These are phyloP conservation scores for Tuber brumale DNA, from an alignment of 495 filamentous ascomycete species.

Conservation along the genomic window DNA sequence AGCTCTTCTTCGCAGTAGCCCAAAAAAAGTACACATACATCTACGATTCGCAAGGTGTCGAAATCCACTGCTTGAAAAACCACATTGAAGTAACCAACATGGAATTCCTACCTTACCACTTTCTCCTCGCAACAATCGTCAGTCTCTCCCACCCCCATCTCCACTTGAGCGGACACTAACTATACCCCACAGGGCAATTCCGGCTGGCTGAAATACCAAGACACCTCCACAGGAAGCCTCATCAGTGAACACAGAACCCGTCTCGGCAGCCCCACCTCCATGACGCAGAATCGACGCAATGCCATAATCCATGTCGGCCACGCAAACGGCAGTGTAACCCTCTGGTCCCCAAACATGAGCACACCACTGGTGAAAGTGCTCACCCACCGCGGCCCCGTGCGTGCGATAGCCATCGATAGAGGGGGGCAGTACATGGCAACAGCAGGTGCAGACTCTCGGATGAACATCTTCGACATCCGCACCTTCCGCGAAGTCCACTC, in stretches of 20 bases:
- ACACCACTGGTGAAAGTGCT: constrained; percentile 85
- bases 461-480: constrained; percentile 94
- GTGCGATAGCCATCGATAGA: constrained; percentile 75
- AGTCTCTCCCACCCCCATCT: constrained; percentile 48
- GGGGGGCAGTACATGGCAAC: constrained; percentile 94
- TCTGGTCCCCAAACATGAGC: constrained; percentile 92
- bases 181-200: constrained; percentile 56
- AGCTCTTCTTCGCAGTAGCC: constrained; percentile 92
- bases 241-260: constrained; percentile 77
- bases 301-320: constrained; percentile 86
- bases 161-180: constrained; percentile 32
- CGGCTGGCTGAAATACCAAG: constrained; percentile 86
- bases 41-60: constrained; percentile 81
- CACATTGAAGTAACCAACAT: constrained; percentile 90
- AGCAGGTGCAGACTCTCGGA: constrained; percentile 79
- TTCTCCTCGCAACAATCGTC: constrained; percentile 71
- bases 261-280: constrained; percentile 72
- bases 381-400: constrained; percentile 91
- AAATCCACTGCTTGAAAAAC: constrained; percentile 81
- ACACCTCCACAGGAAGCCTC: constrained; percentile 83
- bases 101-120: constrained; percentile 95
- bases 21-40: constrained; percentile 97
- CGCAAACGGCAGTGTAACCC: constrained; percentile 84
- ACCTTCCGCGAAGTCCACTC: constrained; percentile 87
- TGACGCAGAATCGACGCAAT: constrained; percentile 83